Evolutionary conservation across 164 flowering plant genomes (phyloP), one percentile per base, ranked within the genome.

Genomic region (Annona squamosa): DNA sequence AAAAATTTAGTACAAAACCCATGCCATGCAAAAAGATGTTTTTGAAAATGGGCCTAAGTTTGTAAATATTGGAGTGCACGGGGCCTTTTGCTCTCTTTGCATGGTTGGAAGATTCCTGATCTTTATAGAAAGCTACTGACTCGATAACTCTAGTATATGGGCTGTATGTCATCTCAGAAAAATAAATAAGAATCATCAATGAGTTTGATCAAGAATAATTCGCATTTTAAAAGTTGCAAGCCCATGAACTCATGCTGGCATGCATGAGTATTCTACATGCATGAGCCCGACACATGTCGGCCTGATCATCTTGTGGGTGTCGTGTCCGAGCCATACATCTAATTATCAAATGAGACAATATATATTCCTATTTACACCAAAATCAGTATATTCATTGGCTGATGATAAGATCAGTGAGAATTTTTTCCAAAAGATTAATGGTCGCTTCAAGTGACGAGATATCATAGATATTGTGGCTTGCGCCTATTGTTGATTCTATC

Each of bases 31-130:
- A 47, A 63, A 64, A 68, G 45, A 46, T 16, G 17, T 18, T 46
- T 73, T 74, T 68, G 64, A 73, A 75, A 48, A 73, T 79, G 59
- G 26, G 19, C 66, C 77, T 76, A 1, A 46, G 4, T 13, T 67
- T 45, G 65, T 63, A 63, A 63, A 63, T 63, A 10, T n/a, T 64
- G 37, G 63, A 64, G 37, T 64, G 10, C 42, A 64, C 3, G 9
- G 26, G 5, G 57, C 52, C 56, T 68, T 68, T 19, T 68, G 13
- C 78, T 78, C 62, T 66, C 63, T 66, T 75, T 70, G 77, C 77
- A 76, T 78, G 71, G 69, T 71, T 71, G 77, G 80, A 84, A 83
- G 85, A 84, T 86, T 83, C 86, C 76, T 64, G 37, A 64, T 19
- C 67, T 64, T 64, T 64, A 64, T 19, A 43, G 83, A 82, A 86